Conservation (phyloP, 805 yeast species). For the Saccharomycopsis fibuligera region DNA sequence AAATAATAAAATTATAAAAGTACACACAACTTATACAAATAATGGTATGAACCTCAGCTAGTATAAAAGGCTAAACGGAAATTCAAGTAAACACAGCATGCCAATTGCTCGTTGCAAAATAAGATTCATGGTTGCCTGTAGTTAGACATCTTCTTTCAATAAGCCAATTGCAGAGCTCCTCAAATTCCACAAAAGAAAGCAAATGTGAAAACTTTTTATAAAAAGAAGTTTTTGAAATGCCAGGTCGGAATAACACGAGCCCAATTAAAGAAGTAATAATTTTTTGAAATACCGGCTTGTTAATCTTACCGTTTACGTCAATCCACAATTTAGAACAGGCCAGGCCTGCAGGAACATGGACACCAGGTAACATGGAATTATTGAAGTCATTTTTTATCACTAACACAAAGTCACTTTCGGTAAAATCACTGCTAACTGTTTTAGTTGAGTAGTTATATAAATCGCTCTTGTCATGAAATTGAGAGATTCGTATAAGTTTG, state of each 20-base stretch:
- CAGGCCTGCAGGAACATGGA: slow-evolving; percentile 50
- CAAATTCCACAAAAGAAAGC: slow-evolving; percentile 7
- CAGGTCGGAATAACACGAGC: slow-evolving; percentile 49
- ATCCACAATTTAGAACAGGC: slow-evolving; percentile 72
- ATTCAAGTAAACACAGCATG: too few relatives aligned
- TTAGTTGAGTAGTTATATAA: slow-evolving; percentile 1
- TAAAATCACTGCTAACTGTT: background rate
- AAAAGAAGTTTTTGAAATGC: slow-evolving; percentile 32
- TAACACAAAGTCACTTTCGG: slow-evolving; percentile 30
- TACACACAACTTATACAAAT: too few relatives aligned
- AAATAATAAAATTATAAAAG: too few relatives aligned
- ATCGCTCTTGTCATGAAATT: background rate
- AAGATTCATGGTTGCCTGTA: slow-evolving; percentile 9
- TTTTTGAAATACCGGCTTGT: slow-evolving; percentile 53
- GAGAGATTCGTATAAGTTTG: background rate
- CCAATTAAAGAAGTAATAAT: slow-evolving; percentile 39
- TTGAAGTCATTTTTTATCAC: slow-evolving; percentile 28
- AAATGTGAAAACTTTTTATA: slow-evolving; percentile 25
- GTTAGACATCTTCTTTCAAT: slow-evolving; percentile 1
- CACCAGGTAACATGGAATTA: slow-evolving; percentile 18
- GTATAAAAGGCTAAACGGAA: too few relatives aligned
- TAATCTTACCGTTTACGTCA: slow-evolving; percentile 55
- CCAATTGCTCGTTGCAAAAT: slow-evolving; percentile 1
- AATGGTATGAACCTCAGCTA: too few relatives aligned
- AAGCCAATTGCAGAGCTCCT: slow-evolving; percentile 14